Conservation (phyloP, 768 basidiomycete genomes). For the Pulveroboletus sp. region DNA sequence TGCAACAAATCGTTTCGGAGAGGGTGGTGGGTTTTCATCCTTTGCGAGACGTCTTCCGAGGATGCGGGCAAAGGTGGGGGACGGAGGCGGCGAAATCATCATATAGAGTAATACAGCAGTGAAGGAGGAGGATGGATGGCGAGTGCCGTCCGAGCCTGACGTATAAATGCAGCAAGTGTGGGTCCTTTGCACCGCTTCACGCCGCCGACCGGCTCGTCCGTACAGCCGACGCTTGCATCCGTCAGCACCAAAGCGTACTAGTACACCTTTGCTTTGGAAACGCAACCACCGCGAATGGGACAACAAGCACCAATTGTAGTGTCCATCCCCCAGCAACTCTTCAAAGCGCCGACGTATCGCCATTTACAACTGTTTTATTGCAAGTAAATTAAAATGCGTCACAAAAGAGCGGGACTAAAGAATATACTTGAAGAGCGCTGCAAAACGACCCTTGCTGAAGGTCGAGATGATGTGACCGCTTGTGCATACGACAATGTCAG, state of each 20-base stretch:
- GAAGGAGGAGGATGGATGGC: conserved; percentile 7
- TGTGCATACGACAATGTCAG: background rate
- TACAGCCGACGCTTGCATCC: background rate
- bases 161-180: conserved; percentile 27
- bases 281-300: background rate
- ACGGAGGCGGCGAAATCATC: conserved; percentile 23
- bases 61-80: conserved; percentile 4
- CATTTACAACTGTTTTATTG: conserved; percentile 7
- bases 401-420: conserved; percentile 9
- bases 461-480: background rate
- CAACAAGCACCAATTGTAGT: conserved; percentile 12
- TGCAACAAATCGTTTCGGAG: conserved; percentile 21
- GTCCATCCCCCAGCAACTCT: conserved; percentile 12
- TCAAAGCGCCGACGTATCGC: background rate
- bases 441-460: background rate
- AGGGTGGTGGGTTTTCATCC: conserved; percentile 13
- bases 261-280: conserved; percentile 1
- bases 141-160: conserved; percentile 5
- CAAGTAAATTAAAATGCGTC: conserved; percentile 1
- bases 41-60: conserved; percentile 1
- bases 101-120: conserved; percentile 16
- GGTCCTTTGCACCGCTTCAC: conserved; percentile 24
- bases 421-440: background rate
- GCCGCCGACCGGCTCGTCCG: conserved; percentile 1
- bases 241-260: conserved; percentile 5